A percentile compares a stretch with the other conserved stretches of the same genome.
Conservation (phyloP, 352 stramenopile genomes). For the Globisporangium parvum region DNA sequence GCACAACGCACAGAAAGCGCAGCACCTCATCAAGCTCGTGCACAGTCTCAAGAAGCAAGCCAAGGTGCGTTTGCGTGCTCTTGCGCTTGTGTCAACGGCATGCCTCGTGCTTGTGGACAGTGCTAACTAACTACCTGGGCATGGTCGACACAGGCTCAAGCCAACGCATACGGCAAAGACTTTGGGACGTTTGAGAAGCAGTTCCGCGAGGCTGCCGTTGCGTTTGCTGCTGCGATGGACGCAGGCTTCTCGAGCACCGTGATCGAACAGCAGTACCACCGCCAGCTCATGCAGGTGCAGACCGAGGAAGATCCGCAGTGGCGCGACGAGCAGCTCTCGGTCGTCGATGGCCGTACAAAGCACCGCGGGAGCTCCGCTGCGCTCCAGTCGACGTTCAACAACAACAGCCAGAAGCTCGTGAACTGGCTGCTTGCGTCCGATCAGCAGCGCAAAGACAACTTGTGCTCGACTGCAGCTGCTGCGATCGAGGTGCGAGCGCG, state of each 20-base stretch:
- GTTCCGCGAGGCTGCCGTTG: slow-evolving; percentile 53
- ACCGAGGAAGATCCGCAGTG: slow-evolving; percentile 13
- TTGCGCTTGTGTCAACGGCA: not conserved
- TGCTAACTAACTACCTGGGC: not conserved
- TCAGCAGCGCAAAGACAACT: slow-evolving; percentile 60
- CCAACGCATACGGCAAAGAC: slow-evolving; percentile 71
- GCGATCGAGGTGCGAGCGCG: slow-evolving; percentile 52
- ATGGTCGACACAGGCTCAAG: slow-evolving; percentile 25
- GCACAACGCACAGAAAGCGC: slow-evolving; percentile 45
- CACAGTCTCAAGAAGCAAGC: slow-evolving; percentile 71
- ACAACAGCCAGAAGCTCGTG: slow-evolving; percentile 69
- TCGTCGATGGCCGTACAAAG: slow-evolving; percentile 7
- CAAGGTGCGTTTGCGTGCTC: slow-evolving; percentile 26
- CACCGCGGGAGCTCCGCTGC: slow-evolving; percentile 13
- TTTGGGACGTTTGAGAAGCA: slow-evolving; percentile 65
- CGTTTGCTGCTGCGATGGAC: slow-evolving; percentile 69
- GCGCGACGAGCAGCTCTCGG: not conserved
- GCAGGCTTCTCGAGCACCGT: slow-evolving; percentile 62
- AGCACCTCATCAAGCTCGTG: slow-evolving; percentile 47
- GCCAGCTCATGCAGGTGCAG: slow-evolving; percentile 36
- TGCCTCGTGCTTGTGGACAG: not conserved
- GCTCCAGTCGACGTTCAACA: slow-evolving; percentile 37
- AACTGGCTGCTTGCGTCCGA: slow-evolving; percentile 72
- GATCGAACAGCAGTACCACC: slow-evolving; percentile 66
- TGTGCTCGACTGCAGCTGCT: slow-evolving; percentile 51